phyloP scores from a whole-genome alignment of 139 green algal genomes.

The Edaphochlamys debaryana region DNA sequence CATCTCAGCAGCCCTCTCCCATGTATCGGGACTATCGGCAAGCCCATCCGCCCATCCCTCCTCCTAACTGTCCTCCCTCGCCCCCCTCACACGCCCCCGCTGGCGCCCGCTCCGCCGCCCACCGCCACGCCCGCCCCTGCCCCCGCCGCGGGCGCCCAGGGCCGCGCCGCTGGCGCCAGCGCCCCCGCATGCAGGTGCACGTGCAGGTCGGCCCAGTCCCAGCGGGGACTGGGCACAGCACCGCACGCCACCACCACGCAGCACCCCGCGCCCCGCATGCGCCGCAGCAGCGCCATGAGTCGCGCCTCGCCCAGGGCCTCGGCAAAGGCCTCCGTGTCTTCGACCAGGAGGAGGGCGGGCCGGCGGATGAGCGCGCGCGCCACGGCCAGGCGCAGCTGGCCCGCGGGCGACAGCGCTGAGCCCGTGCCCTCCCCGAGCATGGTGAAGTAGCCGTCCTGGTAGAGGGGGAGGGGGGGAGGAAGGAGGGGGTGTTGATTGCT shows the following conservation, averaged over 20 bases:
- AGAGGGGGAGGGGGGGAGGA: no score
- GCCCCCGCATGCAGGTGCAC: neutral
- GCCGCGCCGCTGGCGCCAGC: neutral
- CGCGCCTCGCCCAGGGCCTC: constrained; percentile 19
- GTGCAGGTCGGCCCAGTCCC: constrained; percentile 5
- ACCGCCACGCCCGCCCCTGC: no score
- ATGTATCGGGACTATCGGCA: no score
- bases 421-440: constrained; percentile 39
- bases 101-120: no score
- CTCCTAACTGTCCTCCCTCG: no score
- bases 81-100: no score
- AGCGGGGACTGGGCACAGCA: neutral
- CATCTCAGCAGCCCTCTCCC: no score
- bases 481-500: no score
- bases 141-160: no score
- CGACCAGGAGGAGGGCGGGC: constrained; percentile 15
- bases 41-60: no score
- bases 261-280: neutral
- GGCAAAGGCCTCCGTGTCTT: constrained; percentile 4
- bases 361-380: constrained; percentile 30
- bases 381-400: constrained; percentile 26
- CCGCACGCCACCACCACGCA: neutral
- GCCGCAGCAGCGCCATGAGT: constrained; percentile 1
- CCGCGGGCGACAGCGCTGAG: neutral
- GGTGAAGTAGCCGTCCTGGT: constrained; percentile 45